phyloP scores from a whole-genome alignment of 2,329 filamentous ascomycete genomes.

The Diplocarpon mali region DNA sequence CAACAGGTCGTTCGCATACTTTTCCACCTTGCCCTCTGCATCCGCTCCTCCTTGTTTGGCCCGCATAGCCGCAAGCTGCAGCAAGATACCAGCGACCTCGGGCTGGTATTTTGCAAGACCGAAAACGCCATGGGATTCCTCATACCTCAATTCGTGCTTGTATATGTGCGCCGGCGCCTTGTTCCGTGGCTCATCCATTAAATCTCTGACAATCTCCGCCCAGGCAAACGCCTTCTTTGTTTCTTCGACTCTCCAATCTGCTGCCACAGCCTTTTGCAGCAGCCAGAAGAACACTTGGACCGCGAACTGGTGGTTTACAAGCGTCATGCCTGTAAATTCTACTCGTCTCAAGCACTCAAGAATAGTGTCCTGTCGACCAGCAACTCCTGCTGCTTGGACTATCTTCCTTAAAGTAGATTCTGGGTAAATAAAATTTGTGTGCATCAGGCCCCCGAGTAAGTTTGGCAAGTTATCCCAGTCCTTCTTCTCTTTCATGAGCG shows the following conservation, averaged over 20 bases:
- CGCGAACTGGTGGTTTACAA: slow-evolving; percentile 13
- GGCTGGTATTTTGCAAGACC: slow-evolving; percentile 22
- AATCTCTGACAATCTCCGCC: slow-evolving; percentile 23
- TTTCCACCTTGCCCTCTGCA: slow-evolving; percentile 29
- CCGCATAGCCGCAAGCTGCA: slow-evolving; percentile 35
- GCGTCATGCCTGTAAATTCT: slow-evolving; percentile 21
- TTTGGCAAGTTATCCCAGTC: slow-evolving; percentile 27
- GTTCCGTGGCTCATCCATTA: slow-evolving; percentile 24
- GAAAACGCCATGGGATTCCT: slow-evolving; percentile 6
- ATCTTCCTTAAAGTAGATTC: slow-evolving; percentile 6
- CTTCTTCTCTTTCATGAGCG: slow-evolving; percentile 23
- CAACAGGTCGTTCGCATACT: slow-evolving; percentile 27
- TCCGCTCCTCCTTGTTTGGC: slow-evolving; percentile 31
- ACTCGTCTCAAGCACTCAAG: slow-evolving; percentile 23
- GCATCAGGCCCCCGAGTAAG: slow-evolving; percentile 24
- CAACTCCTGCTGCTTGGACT: slow-evolving; percentile 9
- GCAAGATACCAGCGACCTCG: slow-evolving; percentile 30
- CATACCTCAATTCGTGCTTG: slow-evolving; percentile 26
- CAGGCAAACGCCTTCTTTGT: slow-evolving; percentile 23
- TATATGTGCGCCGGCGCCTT: slow-evolving; percentile 5
- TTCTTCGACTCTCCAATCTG: slow-evolving; percentile 14
- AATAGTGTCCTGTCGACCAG: slow-evolving; percentile 21
- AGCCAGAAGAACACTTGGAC: slow-evolving; percentile 15
- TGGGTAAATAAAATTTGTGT: not conserved
- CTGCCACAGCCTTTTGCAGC: slow-evolving; percentile 16